Evolutionary conservation across 78 protist species (phyloP).

Genomic region (Monosiga brevicollis): DNA sequence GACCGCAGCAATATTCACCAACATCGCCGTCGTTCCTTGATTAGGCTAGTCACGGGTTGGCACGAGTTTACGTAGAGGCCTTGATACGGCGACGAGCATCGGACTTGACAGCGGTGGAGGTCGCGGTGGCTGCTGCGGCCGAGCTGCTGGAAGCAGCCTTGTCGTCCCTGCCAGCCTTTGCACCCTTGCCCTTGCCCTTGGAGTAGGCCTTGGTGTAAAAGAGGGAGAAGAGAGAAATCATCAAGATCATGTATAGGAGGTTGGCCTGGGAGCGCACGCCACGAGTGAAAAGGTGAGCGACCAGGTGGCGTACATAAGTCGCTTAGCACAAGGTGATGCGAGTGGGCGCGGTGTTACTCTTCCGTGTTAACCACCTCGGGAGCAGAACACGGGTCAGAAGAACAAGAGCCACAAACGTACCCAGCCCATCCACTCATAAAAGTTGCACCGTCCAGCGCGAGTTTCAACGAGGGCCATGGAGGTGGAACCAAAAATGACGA

Average conservation of each 20-base stretch:
- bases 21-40: background rate
- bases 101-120: too few species aligned
- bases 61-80: too few species aligned
- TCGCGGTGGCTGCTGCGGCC: too few species aligned
- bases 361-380: background rate
- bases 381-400: background rate
- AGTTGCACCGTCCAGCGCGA: slow-evolving; percentile 1
- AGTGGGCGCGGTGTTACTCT: background rate
- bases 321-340: background rate
- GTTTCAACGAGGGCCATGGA: slow-evolving; percentile 2
- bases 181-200: slow-evolving; percentile 2
- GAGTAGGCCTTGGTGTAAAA: slow-evolving; percentile 31
- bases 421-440: slow-evolving; percentile 34
- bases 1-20: too few species aligned
- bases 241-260: slow-evolving; percentile 29
- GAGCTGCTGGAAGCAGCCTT: background rate
- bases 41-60: background rate
- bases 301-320: background rate
- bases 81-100: too few species aligned
- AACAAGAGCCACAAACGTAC: slow-evolving; percentile 15
- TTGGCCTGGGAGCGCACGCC: background rate
- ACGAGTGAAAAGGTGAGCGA: background rate
- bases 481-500: slow-evolving; percentile 7
- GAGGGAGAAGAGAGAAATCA: slow-evolving; percentile 33
- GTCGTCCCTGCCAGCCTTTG: background rate